phyloP scores from a whole-genome alignment of 805 yeast genomes.

The Citeromyces matritensis region DNA sequence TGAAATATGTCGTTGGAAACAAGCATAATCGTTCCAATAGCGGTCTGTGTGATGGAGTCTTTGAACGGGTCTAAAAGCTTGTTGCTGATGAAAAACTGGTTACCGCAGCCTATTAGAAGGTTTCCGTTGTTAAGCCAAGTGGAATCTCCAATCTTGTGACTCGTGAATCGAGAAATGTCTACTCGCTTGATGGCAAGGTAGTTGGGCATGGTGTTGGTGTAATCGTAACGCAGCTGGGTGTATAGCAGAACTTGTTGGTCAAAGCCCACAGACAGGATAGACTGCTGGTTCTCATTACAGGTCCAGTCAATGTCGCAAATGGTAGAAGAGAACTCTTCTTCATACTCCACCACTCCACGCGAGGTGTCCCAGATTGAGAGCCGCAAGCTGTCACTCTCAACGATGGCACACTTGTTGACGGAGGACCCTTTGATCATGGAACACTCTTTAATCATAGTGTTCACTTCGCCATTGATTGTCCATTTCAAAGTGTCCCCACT shows the following conservation, averaged over 20 bases:
- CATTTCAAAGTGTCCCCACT: constrained; percentile 19
- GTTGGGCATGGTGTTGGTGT: constrained; percentile 66
- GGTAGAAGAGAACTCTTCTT: constrained; percentile 20
- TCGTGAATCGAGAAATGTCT: constrained; percentile 55
- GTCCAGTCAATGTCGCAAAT: constrained; percentile 86
- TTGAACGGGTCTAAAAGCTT: constrained; percentile 36
- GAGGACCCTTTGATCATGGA: constrained; percentile 73
- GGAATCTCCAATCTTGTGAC: constrained; percentile 79
- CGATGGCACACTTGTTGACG: constrained; percentile 59
- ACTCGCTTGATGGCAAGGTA: constrained; percentile 64
- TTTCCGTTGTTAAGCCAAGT: constrained; percentile 73
- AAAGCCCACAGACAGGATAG: constrained; percentile 74
- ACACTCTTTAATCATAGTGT: constrained; percentile 39
- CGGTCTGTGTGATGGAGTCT: constrained; percentile 33
- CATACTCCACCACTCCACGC: constrained; percentile 52
- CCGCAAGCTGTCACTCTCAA: constrained; percentile 32
- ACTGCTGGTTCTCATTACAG: constrained; percentile 44
- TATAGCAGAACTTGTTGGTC: constrained; percentile 45
- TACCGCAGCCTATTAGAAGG: constrained; percentile 76
- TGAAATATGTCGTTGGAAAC: constrained; percentile 33
- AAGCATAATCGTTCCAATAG: constrained; percentile 41
- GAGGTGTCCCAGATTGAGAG: constrained; percentile 73
- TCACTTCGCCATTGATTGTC: constrained; percentile 31
- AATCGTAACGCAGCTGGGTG: constrained; percentile 78
- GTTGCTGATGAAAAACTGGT: constrained; percentile 76